Evolutionary conservation across 371 early-diverging fungal species (phyloP).

Genomic region (Mortierella sp.): DNA sequence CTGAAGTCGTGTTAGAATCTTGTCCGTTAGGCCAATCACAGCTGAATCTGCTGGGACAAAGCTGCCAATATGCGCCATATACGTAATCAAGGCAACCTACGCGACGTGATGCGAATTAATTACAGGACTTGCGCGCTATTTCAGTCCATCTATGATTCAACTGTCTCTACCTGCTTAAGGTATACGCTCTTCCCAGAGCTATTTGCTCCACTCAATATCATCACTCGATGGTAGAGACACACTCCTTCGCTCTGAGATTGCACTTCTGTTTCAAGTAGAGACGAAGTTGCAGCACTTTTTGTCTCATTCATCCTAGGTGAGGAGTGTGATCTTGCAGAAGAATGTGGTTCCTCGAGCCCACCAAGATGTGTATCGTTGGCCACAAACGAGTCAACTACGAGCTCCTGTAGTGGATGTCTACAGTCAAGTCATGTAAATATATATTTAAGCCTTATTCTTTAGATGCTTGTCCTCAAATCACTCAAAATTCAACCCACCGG

Average conservation of each 20-base stretch:
- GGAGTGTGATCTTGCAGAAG: not conserved
- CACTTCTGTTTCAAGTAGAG: not conserved
- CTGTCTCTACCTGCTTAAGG: conserved; percentile 72
- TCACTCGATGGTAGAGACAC: conserved; percentile 53
- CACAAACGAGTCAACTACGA: conserved; percentile 73
- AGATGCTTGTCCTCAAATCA: too few relatives aligned
- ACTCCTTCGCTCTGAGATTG: not conserved
- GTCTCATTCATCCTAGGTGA: not conserved
- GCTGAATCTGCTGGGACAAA: conserved; percentile 94
- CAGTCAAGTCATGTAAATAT: not conserved
- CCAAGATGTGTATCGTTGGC: conserved; percentile 71
- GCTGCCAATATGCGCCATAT: conserved; percentile 95
- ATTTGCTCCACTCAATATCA: conserved; percentile 83
- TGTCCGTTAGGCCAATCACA: conserved; percentile 88
- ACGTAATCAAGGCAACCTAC: conserved; percentile 71
- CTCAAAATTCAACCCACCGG: conserved; percentile 58
- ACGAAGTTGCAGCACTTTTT: not conserved
- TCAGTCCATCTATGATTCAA: not conserved
- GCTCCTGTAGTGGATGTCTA: conserved; percentile 83
- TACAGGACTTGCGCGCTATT: not conserved
- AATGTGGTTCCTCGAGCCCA: conserved; percentile 21
- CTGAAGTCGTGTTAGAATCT: conserved; percentile 86
- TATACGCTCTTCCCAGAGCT: conserved; percentile 86
- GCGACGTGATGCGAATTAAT: conserved; percentile 8
- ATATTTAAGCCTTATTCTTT: not conserved